phyloP scores from a whole-genome alignment of 768 basidiomycete genomes.

The Phanerodontia chrysosporium region DNA sequence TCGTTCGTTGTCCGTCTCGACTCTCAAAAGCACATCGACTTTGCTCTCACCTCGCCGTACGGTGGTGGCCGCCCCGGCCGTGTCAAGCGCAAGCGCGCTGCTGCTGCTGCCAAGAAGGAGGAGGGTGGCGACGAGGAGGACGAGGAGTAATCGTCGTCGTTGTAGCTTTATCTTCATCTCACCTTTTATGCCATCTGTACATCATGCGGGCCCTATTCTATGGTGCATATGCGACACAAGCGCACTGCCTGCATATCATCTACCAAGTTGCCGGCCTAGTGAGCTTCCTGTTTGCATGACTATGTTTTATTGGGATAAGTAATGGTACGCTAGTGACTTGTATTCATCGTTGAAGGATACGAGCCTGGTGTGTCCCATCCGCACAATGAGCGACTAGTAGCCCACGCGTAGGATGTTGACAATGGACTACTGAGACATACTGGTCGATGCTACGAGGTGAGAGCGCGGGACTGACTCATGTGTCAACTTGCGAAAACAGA shows the following conservation, averaged over 20 bases:
- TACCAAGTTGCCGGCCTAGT: background rate
- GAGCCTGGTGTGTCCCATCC: too few relatives aligned
- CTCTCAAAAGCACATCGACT: constrained; percentile 98
- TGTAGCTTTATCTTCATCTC: constrained; percentile 3
- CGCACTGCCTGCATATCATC: background rate
- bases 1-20: constrained; percentile 95
- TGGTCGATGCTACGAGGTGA: too few relatives aligned
- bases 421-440: too few relatives aligned
- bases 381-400: too few relatives aligned
- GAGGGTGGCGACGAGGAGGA: constrained; percentile 64
- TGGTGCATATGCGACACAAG: constrained; percentile 3
- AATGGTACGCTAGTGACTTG: too few relatives aligned
- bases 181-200: constrained; percentile 3
- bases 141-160: constrained; percentile 20
- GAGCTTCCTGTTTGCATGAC: background rate
- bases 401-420: too few relatives aligned
- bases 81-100: constrained; percentile 86
- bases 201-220: constrained; percentile 8
- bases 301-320: too few relatives aligned
- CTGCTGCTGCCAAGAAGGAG: constrained; percentile 82
- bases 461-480: too few relatives aligned
- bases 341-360: too few relatives aligned
- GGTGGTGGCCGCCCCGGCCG: constrained; percentile 89
- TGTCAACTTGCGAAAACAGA: too few relatives aligned
- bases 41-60: constrained; percentile 93